phyloP scores from a whole-genome alignment of 495 filamentous ascomycete species.

The Bacidia gigantensis region DNA sequence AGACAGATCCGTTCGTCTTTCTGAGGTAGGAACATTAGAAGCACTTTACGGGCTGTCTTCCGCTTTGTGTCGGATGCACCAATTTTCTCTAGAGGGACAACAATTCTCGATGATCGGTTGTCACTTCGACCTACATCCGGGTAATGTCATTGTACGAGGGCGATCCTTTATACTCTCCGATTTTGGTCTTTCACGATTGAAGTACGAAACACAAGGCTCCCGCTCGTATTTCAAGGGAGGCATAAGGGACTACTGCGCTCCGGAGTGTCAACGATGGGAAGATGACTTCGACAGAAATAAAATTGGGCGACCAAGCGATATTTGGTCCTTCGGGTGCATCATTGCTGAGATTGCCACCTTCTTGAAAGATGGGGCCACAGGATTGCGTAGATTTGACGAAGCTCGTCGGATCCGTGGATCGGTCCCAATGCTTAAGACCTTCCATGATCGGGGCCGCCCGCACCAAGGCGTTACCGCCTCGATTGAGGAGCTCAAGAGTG shows the following conservation, averaged over 20 bases:
- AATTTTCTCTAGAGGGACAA: background rate
- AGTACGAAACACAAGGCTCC: background rate
- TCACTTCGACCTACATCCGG: slow-evolving; percentile 11
- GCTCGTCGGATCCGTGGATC: background rate
- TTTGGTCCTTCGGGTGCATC: slow-evolving; percentile 97
- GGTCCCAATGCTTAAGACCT: background rate
- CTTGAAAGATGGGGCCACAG: background rate
- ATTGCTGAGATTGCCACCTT: slow-evolving; percentile 27
- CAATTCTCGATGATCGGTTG: slow-evolving; percentile 10
- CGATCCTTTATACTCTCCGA: slow-evolving; percentile 6
- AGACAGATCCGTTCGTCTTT: too few relatives aligned
- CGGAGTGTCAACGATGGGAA: background rate
- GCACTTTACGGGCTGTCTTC: background rate
- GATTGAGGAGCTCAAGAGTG: background rate
- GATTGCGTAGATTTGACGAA: background rate
- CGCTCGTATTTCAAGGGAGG: background rate
- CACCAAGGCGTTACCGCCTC: background rate
- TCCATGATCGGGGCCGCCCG: background rate
- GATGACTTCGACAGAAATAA: background rate
- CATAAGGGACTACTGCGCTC: background rate
- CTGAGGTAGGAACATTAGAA: too few relatives aligned
- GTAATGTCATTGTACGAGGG: slow-evolving; percentile 8
- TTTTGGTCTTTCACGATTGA: slow-evolving; percentile 5
- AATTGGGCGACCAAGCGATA: slow-evolving; percentile 47
- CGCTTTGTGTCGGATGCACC: background rate